A percentile compares a stretch with the other conserved stretches of the same genome.
phyloP scores from a whole-genome alignment of 306 rosid species.

The Amphicarpaea edgeworthii region DNA sequence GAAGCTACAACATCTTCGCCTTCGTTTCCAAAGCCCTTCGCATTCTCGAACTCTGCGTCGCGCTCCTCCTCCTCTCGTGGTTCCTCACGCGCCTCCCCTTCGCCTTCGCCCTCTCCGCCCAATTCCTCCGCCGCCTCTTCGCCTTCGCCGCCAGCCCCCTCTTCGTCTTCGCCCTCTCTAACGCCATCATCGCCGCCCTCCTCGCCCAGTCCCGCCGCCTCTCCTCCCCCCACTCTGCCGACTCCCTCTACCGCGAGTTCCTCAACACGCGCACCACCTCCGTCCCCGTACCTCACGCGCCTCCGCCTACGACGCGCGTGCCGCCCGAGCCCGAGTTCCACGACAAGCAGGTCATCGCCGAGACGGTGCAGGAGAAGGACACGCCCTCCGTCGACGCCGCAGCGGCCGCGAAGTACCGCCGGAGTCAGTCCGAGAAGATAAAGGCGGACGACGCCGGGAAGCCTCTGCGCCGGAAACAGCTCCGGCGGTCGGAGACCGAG shows the following conservation, averaged over 20 bases:
- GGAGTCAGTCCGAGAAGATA: slow-evolving; percentile 67
- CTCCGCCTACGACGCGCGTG: neutral
- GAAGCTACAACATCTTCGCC: slow-evolving; percentile 41
- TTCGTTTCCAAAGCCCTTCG: slow-evolving; percentile 61
- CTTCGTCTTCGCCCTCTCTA: slow-evolving; percentile 79
- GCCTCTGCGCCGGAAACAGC: slow-evolving; percentile 11
- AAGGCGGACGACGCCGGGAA: slow-evolving; percentile 24
- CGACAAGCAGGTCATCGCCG: slow-evolving; percentile 72
- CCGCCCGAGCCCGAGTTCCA: slow-evolving; percentile 49
- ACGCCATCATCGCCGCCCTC: slow-evolving; percentile 76
- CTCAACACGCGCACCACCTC: slow-evolving; percentile 24
- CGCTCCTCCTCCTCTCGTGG: slow-evolving; percentile 62
- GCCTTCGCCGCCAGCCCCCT: slow-evolving; percentile 61
- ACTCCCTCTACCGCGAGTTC: slow-evolving; percentile 44
- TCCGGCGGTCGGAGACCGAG: slow-evolving; percentile 75
- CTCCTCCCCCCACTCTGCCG: slow-evolving; percentile 13
- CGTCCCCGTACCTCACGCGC: slow-evolving; percentile 23
- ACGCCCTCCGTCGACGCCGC: slow-evolving; percentile 6
- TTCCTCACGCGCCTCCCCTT: slow-evolving; percentile 67
- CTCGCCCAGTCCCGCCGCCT: slow-evolving; percentile 60
- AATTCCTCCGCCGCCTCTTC: slow-evolving; percentile 49
- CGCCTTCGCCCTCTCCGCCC: slow-evolving; percentile 57
- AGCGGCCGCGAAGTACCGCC: slow-evolving; percentile 42
- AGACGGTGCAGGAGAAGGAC: slow-evolving; percentile 28
- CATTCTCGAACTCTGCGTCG: slow-evolving; percentile 52